Evolutionary conservation across 805 yeast species (phyloP).

Genomic region (Cyberlindnera xishuangbannaensis): DNA sequence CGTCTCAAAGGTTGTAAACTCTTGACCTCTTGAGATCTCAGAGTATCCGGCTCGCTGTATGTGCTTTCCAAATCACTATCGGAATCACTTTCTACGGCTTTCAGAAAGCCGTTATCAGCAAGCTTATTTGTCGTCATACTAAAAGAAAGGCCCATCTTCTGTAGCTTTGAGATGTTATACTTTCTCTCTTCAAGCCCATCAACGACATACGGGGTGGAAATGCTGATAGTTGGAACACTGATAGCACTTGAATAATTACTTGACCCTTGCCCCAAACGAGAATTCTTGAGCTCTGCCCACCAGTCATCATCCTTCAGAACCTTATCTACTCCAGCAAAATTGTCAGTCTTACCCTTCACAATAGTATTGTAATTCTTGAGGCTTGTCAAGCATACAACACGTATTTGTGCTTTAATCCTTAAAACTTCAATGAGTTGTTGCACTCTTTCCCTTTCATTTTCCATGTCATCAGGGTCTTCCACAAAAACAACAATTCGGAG

Average conservation of each 20-base stretch:
- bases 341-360: conserved; percentile 55
- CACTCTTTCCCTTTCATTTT: conserved; percentile 63
- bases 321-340: conserved; percentile 41
- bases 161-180: conserved; percentile 53
- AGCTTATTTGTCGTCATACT: conserved; percentile 65
- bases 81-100: conserved; percentile 22
- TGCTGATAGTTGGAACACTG: conserved; percentile 30
- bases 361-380: conserved; percentile 66
- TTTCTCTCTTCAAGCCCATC: conserved; percentile 24
- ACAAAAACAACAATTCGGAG: conserved; percentile 87
- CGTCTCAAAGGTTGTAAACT: conserved; percentile 8
- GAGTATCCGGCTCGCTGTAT: conserved; percentile 16
- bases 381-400: conserved; percentile 61
- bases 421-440: conserved; percentile 60
- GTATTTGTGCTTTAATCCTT: conserved; percentile 77
- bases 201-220: conserved; percentile 26
- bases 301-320: conserved; percentile 63
- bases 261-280: conserved; percentile 35
- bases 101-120: conserved; percentile 26
- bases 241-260: conserved; percentile 14
- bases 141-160: conserved; percentile 71
- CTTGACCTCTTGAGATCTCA: conserved; percentile 3
- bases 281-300: conserved; percentile 71
- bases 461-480: conserved; percentile 64
- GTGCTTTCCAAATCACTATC: conserved; percentile 26